Base-by-base conservation (phyloP, 495 filamentous ascomycete species). In the Neurospora pannonica region DNA sequence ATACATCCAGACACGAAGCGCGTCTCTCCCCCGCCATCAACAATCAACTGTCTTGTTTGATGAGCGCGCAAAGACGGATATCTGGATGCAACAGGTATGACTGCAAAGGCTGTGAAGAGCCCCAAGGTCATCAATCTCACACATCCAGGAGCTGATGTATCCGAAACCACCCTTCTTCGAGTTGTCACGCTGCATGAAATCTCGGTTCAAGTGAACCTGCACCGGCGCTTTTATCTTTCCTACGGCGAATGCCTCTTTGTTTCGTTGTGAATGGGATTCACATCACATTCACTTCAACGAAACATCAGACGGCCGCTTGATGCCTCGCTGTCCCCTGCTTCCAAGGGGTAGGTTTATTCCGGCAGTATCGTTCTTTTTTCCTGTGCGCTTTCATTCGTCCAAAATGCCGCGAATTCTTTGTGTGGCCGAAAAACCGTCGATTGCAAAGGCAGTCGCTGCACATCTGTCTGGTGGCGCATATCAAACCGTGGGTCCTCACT, bases 401-500 rank as follows among this genome's bases (percentile, higher is more conserved):
- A 54, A 43, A 46, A 85, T 82, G 81, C 86, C 89, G 76, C 82
- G 79, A 75, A 90, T 97, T 75, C 87, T 99, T 36, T 98, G 97
- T 79, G 94, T 99, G 76, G 96, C 96, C 73, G 96, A 99, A 80
- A 99, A 99, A 84, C 94, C 94, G 71, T 95, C 95, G 40, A 98
- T 99, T 73, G 92, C 96, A 71, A 97, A 94, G 83, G 93, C 96
- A 62, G 97, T 99, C 71, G 92, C 96, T 39, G 88, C 90, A 71
- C 95, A 98, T 84, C 87, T 99, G 70, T 91, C 92, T 28, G 94
- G 94, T 71, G 93, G 93, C 70, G 82, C 85, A 36, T 87, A 90
- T 72, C 87, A 88, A 80, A 90, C 87, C 46, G 94, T 97, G 85
- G 82, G 90, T 88, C 4, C 69, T 7, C 48, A 60, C 10, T 28